Evolutionary conservation across 768 basidiomycete genomes (phyloP), one percentile per base, ranked within the genome.

Genomic region (Lactarius vividus): DNA sequence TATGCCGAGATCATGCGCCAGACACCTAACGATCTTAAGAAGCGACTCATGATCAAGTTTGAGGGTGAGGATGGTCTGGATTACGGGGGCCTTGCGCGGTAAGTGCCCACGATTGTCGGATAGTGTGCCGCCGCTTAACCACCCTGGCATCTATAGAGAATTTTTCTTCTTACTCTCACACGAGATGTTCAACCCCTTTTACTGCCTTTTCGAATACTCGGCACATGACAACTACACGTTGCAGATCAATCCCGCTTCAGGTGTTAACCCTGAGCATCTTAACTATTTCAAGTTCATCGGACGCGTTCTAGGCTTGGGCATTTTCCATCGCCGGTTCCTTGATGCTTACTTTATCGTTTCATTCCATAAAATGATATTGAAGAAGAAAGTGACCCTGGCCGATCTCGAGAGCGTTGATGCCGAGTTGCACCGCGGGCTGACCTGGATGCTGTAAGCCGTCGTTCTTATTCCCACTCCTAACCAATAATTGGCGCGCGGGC

Each of bases 231-330:
- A 99, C 79, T 99, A 99, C 75, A 98, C 97, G 11, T 88, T 99
- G 33, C 97, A 99, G 78, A 98, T 99, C 78, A 98, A 98, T 79
- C 96, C 96, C 15, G 95, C 94, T 11, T 97, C 95, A 39, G 93
- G 93, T 52, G 94, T 99, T 71, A 99, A 99, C 77, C 97, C 97
- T 0, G 97, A 99, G 78, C 97, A 99, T 78, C 79, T 99, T 75
- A 98, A 98, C 80, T 99, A 98, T 81, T 98, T 98, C 90, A 98
- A 98, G 80, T 98, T 99, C 78, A 98, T 99, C 70, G 97, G 97
- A 10, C 88, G 97, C 40, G 93, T 91, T 73, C 82, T 98, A 62
- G 95, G 96, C 60, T 84, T 98, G 53, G 96, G 93, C 70, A 98
- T 99, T 75, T 99, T 99, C 88, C 97, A 99, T 75, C 88, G 97